Conservation (phyloP, 345 rosid genomes). For the Brassica rapa region DNA sequence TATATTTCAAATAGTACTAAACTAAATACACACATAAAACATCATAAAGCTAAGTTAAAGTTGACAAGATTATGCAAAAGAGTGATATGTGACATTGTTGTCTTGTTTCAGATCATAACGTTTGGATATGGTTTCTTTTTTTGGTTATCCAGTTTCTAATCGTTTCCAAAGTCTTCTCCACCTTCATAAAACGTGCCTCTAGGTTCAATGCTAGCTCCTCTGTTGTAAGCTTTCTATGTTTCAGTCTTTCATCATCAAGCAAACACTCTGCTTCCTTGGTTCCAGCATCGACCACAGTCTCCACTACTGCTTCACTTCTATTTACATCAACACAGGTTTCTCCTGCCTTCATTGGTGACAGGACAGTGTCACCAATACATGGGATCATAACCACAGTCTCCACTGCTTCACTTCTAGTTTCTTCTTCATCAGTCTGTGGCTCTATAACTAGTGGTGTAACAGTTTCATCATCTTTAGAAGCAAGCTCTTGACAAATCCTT, state of each 20-base stretch:
- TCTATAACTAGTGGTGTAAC: background rate
- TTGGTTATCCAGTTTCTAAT: background rate
- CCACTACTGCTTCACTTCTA: background rate
- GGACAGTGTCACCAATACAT: background rate
- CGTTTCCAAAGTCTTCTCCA: background rate
- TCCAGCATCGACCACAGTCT: background rate
- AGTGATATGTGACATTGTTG: background rate
- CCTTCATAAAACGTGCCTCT: slow-evolving; percentile 8
- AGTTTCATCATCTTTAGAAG: background rate
- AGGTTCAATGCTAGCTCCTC: background rate
- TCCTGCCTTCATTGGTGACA: background rate
- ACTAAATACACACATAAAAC: too few species aligned
- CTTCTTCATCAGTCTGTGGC: background rate
- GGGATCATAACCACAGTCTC: background rate
- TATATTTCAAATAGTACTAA: background rate
- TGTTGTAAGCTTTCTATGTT: slow-evolving; percentile 1
- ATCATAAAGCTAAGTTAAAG: background rate
- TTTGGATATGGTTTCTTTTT: background rate
- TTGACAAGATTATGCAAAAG: background rate
- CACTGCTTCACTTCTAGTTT: background rate
- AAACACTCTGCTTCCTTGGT: background rate
- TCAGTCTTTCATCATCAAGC: slow-evolving; percentile 19
- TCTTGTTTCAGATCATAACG: background rate
- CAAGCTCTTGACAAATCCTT: background rate
- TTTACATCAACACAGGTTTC: background rate